Evolutionary conservation across 1,284 basidiomycete species (phyloP).

Genomic region (Abortiporus biennis): DNA sequence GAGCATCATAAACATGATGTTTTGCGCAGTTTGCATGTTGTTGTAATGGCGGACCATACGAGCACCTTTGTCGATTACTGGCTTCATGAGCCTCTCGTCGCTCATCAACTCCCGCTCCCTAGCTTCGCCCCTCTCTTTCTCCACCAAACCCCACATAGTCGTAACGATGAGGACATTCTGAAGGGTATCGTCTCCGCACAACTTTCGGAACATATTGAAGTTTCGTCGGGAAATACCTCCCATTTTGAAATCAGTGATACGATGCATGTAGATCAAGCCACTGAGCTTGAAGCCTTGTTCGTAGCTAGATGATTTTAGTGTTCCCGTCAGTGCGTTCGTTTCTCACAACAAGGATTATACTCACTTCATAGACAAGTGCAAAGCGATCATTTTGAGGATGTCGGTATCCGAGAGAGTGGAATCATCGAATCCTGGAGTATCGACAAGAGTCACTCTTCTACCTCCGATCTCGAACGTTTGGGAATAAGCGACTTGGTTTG

Average conservation of each 20-base stretch:
- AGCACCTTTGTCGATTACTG: constrained; percentile 17
- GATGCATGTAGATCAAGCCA: constrained; percentile 48
- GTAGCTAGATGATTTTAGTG: constrained; percentile 30
- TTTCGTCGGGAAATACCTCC: constrained; percentile 43
- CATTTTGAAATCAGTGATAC: constrained; percentile 43
- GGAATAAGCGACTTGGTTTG: constrained; percentile 25
- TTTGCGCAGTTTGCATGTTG: constrained; percentile 8
- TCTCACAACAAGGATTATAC: constrained; percentile 5
- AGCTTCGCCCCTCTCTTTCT: constrained; percentile 2
- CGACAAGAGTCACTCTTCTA: constrained; percentile 24
- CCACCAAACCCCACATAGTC: constrained; percentile 20
- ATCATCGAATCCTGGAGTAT: constrained; percentile 35
- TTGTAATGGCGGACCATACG: constrained; percentile 16
- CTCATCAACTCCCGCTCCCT: constrained; percentile 15
- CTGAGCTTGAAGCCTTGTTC: constrained; percentile 31
- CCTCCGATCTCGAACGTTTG: constrained; percentile 26
- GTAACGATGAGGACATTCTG: constrained; percentile 20
- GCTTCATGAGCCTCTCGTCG: constrained; percentile 17
- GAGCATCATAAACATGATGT: constrained; percentile 9
- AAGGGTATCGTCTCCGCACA: constrained; percentile 38
- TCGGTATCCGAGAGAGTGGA: constrained; percentile 30
- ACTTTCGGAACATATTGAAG: constrained; percentile 40
- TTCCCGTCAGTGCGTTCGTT: not conserved
- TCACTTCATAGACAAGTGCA: constrained; percentile 29
- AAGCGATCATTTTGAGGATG: constrained; percentile 29